Percentiles rank a stretch among this genome's conserved stretches.
These are phyloP conservation scores for Eutrema salsugineum DNA, from an alignment of 441 rosid species.

Conservation along the genomic window DNA sequence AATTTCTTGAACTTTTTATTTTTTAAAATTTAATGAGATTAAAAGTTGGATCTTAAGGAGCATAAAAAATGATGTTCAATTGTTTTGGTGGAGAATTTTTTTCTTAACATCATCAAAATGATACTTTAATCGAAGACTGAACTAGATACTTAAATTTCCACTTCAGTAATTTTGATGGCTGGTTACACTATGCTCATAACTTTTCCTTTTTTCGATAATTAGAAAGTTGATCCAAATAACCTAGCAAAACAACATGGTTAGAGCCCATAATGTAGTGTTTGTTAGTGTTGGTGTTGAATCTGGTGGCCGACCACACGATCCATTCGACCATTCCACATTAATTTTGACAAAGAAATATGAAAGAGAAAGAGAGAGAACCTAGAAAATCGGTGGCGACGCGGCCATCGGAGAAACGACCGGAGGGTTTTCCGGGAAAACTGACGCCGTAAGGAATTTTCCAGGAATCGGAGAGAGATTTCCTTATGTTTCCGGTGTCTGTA, in stretches of 20 bases:
- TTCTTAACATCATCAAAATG: too few species aligned
- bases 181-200: neutral
- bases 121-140: too few species aligned
- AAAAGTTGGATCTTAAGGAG: neutral
- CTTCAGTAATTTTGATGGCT: neutral
- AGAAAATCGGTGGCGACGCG: constrained; percentile 65
- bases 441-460: constrained; percentile 72
- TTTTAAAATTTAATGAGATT: neutral
- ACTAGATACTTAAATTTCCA: neutral
- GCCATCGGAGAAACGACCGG: constrained; percentile 86
- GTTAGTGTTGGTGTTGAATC: neutral
- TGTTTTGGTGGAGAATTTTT: too few species aligned
- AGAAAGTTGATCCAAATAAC: neutral
- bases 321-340: neutral
- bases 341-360: neutral
- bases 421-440: constrained; percentile 62
- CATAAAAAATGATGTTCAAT: neutral
- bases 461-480: constrained; percentile 30
- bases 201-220: neutral
- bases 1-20: neutral
- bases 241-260: neutral
- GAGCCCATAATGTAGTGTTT: neutral
- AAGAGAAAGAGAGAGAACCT: constrained; percentile 33
- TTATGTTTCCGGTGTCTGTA: constrained; percentile 68
- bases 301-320: neutral